Evolutionary conservation across 495 filamentous ascomycete species (phyloP).

Genomic region (Penicillium psychrofluorescens): DNA sequence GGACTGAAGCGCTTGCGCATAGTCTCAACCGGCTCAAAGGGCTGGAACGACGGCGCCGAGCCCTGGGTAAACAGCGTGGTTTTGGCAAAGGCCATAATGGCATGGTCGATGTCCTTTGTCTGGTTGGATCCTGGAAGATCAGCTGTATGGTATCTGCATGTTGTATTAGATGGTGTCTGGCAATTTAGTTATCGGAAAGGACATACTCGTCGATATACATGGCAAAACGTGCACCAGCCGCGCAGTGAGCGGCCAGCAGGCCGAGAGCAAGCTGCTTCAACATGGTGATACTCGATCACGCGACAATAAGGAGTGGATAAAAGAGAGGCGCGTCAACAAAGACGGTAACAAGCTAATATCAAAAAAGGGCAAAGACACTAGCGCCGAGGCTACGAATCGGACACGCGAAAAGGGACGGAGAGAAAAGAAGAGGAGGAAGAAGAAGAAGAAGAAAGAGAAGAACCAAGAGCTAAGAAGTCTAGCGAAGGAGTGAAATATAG

Average conservation of each 20-base stretch:
- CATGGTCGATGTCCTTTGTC: slow-evolving; percentile 41
- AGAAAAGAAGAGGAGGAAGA: background rate
- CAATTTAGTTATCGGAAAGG: background rate
- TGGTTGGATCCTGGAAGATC: slow-evolving; percentile 18
- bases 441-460: background rate
- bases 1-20: slow-evolving; percentile 51
- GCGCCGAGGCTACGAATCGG: background rate
- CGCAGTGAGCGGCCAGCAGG: slow-evolving; percentile 27
- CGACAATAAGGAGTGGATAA: background rate
- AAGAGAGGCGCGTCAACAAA: background rate
- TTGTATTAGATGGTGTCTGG: background rate
- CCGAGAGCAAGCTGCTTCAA: slow-evolving; percentile 21
- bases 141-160: slow-evolving; percentile 21
- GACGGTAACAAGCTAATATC: background rate
- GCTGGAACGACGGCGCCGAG: slow-evolving; percentile 37
- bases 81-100: slow-evolving; percentile 61
- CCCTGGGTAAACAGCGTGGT: slow-evolving; percentile 53
- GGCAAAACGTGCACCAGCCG: slow-evolving; percentile 20
- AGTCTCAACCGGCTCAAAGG: slow-evolving; percentile 52
- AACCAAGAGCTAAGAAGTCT: background rate
- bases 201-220: slow-evolving; percentile 38
- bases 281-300: slow-evolving; percentile 10
- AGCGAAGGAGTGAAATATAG: background rate
- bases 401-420: background rate
- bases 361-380: background rate